Evolutionary conservation across 257 asterid species (phyloP).

Genomic region (Solanum dulcamara): DNA sequence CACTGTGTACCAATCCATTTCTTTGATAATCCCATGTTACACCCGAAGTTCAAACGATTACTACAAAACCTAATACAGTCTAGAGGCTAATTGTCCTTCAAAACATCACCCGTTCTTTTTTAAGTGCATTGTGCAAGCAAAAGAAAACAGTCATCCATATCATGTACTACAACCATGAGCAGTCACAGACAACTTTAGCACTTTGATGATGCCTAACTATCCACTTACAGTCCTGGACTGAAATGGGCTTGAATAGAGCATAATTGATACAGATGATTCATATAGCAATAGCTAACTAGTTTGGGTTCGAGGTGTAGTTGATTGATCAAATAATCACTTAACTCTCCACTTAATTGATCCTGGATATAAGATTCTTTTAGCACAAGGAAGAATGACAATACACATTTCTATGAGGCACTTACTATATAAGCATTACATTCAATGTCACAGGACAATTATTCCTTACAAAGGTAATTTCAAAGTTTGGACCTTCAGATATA

Average conservation of each 20-base stretch:
- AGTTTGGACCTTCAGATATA: slow-evolving; percentile 71
- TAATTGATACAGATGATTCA: neutral
- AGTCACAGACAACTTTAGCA: neutral
- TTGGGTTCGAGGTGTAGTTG: neutral
- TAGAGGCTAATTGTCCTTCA: neutral
- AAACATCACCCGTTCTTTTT: neutral
- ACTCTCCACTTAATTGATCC: neutral
- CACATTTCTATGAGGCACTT: neutral
- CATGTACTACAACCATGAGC: neutral
- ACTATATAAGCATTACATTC: neutral
- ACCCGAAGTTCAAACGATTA: neutral
- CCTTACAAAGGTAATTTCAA: neutral
- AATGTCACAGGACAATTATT: neutral
- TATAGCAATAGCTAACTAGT: neutral
- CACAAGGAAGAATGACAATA: neutral
- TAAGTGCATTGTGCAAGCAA: neutral
- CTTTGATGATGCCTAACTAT: neutral
- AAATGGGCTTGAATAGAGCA: neutral
- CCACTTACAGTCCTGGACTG: neutral
- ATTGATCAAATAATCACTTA: neutral
- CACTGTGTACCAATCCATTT: neutral
- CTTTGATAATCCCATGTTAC: neutral
- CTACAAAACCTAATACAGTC: neutral
- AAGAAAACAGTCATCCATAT: neutral
- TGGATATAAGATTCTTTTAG: neutral